Percentiles rank a stretch among this genome's conserved stretches.
These are phyloP conservation scores for Aspergillus aculeatinus DNA, from an alignment of 2,329 filamentous ascomycete species.

Conservation along the genomic window DNA sequence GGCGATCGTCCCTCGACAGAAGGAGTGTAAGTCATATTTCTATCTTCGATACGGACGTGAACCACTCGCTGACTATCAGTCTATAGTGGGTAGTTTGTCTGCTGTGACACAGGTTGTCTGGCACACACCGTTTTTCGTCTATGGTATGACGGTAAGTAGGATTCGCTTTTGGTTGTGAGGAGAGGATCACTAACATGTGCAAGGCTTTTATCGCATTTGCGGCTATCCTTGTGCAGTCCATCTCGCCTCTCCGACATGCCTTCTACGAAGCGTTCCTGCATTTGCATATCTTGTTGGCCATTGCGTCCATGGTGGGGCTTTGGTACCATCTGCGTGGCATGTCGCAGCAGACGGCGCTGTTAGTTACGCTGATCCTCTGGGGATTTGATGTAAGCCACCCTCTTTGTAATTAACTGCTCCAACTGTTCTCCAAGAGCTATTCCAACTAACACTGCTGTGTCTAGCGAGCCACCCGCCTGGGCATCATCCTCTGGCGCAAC, in stretches of 20 bases:
- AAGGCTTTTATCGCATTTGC: conserved; percentile 41
- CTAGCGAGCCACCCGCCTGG: conserved; percentile 46
- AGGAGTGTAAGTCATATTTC: conserved; percentile 19
- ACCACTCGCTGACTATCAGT: neutral
- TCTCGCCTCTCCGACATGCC: conserved; percentile 43
- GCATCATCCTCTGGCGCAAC: conserved; percentile 54
- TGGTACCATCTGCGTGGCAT: conserved; percentile 37
- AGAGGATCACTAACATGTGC: conserved; percentile 56
- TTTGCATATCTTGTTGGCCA: conserved; percentile 41
- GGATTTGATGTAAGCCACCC: conserved; percentile 30
- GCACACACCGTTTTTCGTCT: conserved; percentile 30
- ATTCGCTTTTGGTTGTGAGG: conserved; percentile 43
- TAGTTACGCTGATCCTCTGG: conserved; percentile 35
- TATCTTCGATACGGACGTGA: neutral
- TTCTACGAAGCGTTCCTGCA: conserved; percentile 48
- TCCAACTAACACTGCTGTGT: neutral
- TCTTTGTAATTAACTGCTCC: neutral
- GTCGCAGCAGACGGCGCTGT: conserved; percentile 30
- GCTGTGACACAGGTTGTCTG: conserved; percentile 27
- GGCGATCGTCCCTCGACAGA: conserved; percentile 25
- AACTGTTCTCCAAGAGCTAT: neutral
- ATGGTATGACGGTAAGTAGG: conserved; percentile 30
- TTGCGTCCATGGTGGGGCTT: conserved; percentile 40
- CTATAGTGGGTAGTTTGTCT: conserved; percentile 52
- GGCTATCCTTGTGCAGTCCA: conserved; percentile 41